A percentile compares a stretch with the other conserved stretches of the same genome.
phyloP scores from a whole-genome alignment of 495 filamentous ascomycete species.

The Aspergillus leporis region DNA sequence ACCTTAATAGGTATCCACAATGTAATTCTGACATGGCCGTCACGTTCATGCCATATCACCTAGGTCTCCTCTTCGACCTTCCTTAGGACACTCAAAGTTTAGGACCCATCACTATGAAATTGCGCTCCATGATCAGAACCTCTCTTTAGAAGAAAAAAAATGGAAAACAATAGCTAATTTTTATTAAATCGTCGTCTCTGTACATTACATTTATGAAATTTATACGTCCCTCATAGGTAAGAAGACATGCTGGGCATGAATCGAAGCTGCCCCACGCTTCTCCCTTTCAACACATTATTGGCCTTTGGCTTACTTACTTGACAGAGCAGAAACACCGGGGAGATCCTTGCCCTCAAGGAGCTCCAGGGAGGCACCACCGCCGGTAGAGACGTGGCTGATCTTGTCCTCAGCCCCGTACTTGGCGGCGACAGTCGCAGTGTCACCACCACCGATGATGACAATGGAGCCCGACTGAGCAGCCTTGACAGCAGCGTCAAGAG shows the following conservation, averaged over 20 bases:
- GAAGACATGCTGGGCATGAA: not conserved
- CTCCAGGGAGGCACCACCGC: constrained; percentile 93
- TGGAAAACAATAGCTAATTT: constrained; percentile 25
- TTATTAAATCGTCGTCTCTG: constrained; percentile 52
- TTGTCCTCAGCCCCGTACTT: constrained; percentile 96
- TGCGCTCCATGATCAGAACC: constrained; percentile 20
- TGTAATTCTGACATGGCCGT: not conserved
- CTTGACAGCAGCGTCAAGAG: constrained; percentile 79
- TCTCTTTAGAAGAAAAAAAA: constrained; percentile 2
- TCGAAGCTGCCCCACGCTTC: not conserved
- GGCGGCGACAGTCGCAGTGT: constrained; percentile 96
- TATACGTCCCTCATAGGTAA: constrained; percentile 1
- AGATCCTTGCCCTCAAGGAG: constrained; percentile 96
- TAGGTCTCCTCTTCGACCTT: not conserved
- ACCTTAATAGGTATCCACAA: not conserved
- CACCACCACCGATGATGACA: constrained; percentile 97
- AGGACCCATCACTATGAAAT: constrained; percentile 29
- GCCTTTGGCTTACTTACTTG: constrained; percentile 66
- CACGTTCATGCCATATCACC: not conserved
- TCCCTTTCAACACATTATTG: constrained; percentile 1
- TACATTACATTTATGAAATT: constrained; percentile 31
- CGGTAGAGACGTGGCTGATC: constrained; percentile 96
- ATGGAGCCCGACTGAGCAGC: constrained; percentile 81
- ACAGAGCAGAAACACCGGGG: constrained; percentile 91
- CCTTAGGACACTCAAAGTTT: constrained; percentile 19